Evolutionary conservation across 306 rosid genomes (phyloP), one percentile per base, ranked within the genome.

Genomic region (Sicyos edulis): DNA sequence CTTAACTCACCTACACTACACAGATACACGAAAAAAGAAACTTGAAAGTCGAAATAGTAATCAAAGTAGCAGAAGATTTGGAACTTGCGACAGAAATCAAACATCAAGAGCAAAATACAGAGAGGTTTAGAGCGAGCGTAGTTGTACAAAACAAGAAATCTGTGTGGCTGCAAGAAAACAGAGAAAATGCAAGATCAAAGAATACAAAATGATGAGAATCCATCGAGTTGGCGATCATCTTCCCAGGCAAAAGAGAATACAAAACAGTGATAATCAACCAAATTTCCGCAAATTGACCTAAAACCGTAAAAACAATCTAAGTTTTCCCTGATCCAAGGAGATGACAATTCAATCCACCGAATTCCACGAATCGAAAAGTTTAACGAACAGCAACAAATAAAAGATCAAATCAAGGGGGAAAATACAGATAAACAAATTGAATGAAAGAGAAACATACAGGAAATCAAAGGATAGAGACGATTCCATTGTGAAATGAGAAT

Each of bases 141-240:
- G 40, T 58, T 11, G 17, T 24, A 22, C 42, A 26, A 59, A 26
- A 17, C 9, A 13, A 50, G 50, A 14, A 47, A 22, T 47, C 44
- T 68, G 73, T 24, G 22, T 22, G 42, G 45, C 54, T 7, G 21
- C 44, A 68, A 26, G 7, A 21, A 68, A 68, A 24, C n/a, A 0
- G 10, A 50, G 58, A 3, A 8, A 22, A 21, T 44, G 57, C 29
- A 47, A 21, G 21, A 60, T 60, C 21, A 5, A 5, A 60, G 12
- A 60, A 60, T 29, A 29, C 66, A 51, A 6, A 14, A 68, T 8
- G 8, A 42, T 67, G 73, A 8, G 7, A 24, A 7, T 29, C 8
- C 0, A 60, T 68, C 58, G 34, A 22, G 22, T 68, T 68, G 8
- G 73, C 58, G 29, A 64, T 64, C 70, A 10, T 64, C 70, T 64